Percentiles rank a stretch among this genome's conserved stretches.
These are phyloP conservation scores for Candida ortonii DNA, from an alignment of 805 yeast genomes.

Conservation along the genomic window DNA sequence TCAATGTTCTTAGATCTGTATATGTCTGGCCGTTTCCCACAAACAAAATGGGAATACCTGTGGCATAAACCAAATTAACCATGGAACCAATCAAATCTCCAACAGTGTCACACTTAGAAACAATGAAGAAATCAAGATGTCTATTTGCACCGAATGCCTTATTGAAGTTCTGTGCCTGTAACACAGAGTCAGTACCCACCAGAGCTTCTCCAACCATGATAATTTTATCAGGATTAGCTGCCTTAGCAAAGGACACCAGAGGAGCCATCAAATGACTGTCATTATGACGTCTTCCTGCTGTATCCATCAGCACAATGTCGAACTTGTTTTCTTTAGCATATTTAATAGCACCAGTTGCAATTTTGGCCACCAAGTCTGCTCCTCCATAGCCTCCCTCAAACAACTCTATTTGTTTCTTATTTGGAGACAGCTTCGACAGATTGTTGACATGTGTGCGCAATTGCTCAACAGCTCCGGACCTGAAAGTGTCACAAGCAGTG, in stretches of 20 bases:
- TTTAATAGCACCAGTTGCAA: constrained; percentile 87
- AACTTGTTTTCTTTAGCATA: constrained; percentile 66
- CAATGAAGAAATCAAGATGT: constrained; percentile 81
- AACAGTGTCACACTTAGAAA: constrained; percentile 94
- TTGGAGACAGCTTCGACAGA: constrained; percentile 61
- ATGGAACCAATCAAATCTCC: constrained; percentile 95
- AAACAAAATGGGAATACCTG: constrained; percentile 90
- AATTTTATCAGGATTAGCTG: constrained; percentile 92
- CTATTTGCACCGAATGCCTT: constrained; percentile 86
- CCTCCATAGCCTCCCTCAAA: constrained; percentile 97
- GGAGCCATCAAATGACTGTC: constrained; percentile 96
- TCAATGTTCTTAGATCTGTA: constrained; percentile 85
- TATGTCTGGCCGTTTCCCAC: constrained; percentile 97
- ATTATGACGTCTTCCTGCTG: constrained; percentile 97
- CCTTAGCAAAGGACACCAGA: constrained; percentile 87
- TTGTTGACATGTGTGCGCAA: constrained; percentile 89
- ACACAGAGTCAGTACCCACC: constrained; percentile 95
- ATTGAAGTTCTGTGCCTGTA: constrained; percentile 91
- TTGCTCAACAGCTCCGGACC: constrained; percentile 99
- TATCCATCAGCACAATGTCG: constrained; percentile 89
- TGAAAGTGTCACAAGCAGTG: constrained; percentile 96
- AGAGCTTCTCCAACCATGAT: constrained; percentile 99
- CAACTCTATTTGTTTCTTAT: constrained; percentile 54
- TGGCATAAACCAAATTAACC: constrained; percentile 96
- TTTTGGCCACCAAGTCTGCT: constrained; percentile 87